Conservation (phyloP, 495 filamentous ascomycete species). For the Aspergillus bertholletiae region DNA sequence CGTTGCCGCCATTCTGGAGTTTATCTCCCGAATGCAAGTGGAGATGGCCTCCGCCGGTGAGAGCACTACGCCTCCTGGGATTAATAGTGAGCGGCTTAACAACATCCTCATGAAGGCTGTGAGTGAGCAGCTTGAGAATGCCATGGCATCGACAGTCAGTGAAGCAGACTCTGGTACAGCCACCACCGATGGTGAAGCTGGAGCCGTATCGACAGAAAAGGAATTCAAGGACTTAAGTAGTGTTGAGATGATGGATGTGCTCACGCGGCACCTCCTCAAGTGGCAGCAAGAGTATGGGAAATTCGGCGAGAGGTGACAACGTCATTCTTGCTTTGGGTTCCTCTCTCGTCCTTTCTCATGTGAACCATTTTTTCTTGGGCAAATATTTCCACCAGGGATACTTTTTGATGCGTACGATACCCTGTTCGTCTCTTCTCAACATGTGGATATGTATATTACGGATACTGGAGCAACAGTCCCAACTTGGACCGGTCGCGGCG, state of each 20-base stretch:
- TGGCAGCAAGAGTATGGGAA: constrained; percentile 68
- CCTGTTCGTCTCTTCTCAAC: constrained; percentile 15
- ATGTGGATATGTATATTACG: constrained; percentile 21
- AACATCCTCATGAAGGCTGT: constrained; percentile 33
- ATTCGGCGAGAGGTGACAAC: constrained; percentile 45
- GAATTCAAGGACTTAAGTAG: constrained; percentile 67
- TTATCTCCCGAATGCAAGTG: constrained; percentile 84
- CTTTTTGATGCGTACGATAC: constrained; percentile 20
- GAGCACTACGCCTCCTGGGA: constrained; percentile 35
- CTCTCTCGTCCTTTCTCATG: neutral
- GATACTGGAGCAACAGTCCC: constrained; percentile 17
- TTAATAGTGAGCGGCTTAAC: constrained; percentile 34
- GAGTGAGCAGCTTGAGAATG: constrained; percentile 34
- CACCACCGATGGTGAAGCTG: constrained; percentile 27
- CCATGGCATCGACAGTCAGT: constrained; percentile 21
- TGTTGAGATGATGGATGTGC: constrained; percentile 78
- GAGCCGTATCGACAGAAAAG: constrained; percentile 28
- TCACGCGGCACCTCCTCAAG: constrained; percentile 70
- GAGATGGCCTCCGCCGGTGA: constrained; percentile 67
- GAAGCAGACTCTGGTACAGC: constrained; percentile 30
- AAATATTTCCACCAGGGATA: neutral
- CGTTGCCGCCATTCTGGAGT: constrained; percentile 80
- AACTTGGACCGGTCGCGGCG: constrained; percentile 17
- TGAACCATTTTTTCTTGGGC: constrained; percentile 1
- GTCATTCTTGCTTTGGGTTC: neutral